phyloP scores from a whole-genome alignment of 148 eudicot genomes.

The Silene latifolia region DNA sequence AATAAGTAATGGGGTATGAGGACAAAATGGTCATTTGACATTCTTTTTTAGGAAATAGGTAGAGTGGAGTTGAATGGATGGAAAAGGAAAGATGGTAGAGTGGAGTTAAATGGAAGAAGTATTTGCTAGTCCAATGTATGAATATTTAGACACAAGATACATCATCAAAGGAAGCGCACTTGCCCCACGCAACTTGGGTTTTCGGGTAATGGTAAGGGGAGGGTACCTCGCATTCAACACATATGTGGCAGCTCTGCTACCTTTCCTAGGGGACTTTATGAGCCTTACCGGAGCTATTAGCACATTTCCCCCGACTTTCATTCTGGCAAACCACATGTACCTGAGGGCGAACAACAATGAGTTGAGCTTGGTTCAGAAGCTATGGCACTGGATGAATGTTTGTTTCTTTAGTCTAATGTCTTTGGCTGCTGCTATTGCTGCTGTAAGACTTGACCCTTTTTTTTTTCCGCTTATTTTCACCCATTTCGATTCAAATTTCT shows the following conservation, averaged over 20 bases:
- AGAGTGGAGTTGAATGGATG: no score
- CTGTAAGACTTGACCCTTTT: constrained; percentile 76
- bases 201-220: constrained; percentile 63
- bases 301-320: constrained; percentile 88
- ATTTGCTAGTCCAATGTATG: constrained; percentile 97
- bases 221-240: constrained; percentile 72
- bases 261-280: constrained; percentile 95
- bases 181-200: constrained; percentile 45
- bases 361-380: constrained; percentile 43
- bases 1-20: no score
- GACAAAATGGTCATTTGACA: no score
- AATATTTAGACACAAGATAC: constrained; percentile 78
- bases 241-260: constrained; percentile 68
- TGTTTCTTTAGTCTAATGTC: constrained; percentile 56
- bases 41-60: no score
- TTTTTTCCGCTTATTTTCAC: no score
- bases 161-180: constrained; percentile 69
- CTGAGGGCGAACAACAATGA: constrained; percentile 56
- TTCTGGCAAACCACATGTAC: constrained; percentile 95
- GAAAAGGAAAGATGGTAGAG: no score
- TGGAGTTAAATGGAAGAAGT: no score
- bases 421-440: constrained; percentile 61
- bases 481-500: no score
- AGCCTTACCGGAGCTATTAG: constrained; percentile 95
- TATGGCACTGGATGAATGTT: constrained; percentile 95